These are phyloP conservation scores for Euryodendron excelsum DNA, from an alignment of 148 eudicot genomes.

Conservation along the genomic window DNA sequence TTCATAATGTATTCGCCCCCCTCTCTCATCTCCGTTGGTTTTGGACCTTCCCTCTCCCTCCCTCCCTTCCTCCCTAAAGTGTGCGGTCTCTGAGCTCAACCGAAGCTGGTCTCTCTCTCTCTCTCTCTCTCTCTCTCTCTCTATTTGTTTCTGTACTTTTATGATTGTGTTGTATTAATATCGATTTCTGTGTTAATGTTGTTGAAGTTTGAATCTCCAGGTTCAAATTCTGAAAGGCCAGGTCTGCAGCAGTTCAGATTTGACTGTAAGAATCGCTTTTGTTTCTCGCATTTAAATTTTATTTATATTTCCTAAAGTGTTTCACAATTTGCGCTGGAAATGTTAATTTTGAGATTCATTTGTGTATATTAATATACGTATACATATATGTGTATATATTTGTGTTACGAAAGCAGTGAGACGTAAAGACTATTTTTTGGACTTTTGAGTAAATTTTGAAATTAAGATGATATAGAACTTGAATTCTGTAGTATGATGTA, in stretches of 20 bases:
- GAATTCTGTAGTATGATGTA: neutral
- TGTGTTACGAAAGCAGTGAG: neutral
- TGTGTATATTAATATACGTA: neutral
- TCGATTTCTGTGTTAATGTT: neutral
- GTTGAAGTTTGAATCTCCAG: conserved; percentile 5
- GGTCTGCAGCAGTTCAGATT: conserved; percentile 3
- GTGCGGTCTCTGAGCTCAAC: neutral
- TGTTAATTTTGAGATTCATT: conserved; percentile 10
- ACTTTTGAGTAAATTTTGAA: neutral
- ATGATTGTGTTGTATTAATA: neutral
- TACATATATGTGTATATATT: neutral
- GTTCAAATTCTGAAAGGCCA: conserved; percentile 3
- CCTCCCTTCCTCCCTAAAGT: neutral
- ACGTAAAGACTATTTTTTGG: neutral
- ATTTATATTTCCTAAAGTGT: neutral
- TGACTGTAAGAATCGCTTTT: neutral
- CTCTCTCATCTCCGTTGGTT: neutral
- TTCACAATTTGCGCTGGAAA: neutral
- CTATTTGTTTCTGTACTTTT: neutral
- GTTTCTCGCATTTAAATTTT: neutral
- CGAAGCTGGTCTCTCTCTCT: conserved; percentile 2
- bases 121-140: neutral
- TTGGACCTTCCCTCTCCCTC: neutral
- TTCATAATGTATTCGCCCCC: neutral
- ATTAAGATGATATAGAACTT: neutral